phyloP scores from a whole-genome alignment of 192 early-diverging fungal species.

The Gamsiella multidivaricata region DNA sequence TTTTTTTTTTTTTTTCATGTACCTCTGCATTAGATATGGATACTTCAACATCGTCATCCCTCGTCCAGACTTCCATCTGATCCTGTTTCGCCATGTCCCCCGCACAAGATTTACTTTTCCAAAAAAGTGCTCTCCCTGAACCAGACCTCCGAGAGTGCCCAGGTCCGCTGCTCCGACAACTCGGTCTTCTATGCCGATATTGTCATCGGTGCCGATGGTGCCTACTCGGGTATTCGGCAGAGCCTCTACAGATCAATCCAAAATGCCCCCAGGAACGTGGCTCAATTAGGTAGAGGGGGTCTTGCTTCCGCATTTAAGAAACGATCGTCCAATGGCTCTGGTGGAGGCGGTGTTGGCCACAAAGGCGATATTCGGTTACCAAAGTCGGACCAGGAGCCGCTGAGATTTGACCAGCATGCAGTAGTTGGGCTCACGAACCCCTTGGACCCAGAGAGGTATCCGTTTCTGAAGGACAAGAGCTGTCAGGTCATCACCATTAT shows the following conservation, averaged over 20 bases:
- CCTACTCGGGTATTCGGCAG: slow-evolving; percentile 42
- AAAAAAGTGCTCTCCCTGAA: slow-evolving; percentile 32
- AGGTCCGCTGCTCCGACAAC: slow-evolving; percentile 33
- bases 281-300: not conserved
- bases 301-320: not conserved
- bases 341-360: not conserved
- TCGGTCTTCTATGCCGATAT: slow-evolving; percentile 35
- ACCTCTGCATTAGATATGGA: slow-evolving; percentile 3
- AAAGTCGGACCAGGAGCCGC: slow-evolving; percentile 17
- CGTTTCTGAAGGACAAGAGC: slow-evolving; percentile 27
- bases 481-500: slow-evolving; percentile 26
- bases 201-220: slow-evolving; percentile 52
- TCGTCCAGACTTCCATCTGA: slow-evolving; percentile 15
- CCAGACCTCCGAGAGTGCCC: slow-evolving; percentile 20
- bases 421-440: slow-evolving; percentile 18
- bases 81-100: slow-evolving; percentile 18
- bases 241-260: slow-evolving; percentile 9
- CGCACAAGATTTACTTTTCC: slow-evolving; percentile 16
- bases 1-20: not conserved
- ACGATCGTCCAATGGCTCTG: not conserved
- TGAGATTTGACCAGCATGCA: slow-evolving; percentile 41
- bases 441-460: slow-evolving; percentile 27
- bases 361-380: not conserved
- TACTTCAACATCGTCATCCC: slow-evolving; percentile 26
- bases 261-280: not conserved